Percentiles rank a stretch among this genome's conserved stretches.
Evolutionary conservation across 441 rosid species (phyloP).

Genomic region (Corymbia citriodora): DNA sequence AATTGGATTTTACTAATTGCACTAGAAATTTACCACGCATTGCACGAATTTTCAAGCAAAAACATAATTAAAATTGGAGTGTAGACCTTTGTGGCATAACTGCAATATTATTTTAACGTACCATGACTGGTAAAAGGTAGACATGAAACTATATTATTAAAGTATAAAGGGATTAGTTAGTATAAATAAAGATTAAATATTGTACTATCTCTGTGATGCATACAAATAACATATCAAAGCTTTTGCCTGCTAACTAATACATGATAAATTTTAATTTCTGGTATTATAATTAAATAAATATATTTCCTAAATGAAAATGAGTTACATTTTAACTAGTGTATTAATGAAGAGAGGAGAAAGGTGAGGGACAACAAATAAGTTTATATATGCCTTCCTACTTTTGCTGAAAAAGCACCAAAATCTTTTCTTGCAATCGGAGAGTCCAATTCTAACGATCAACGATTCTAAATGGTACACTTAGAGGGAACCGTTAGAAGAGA

Average conservation of each 20-base stretch:
- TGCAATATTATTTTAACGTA: not conserved
- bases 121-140: not conserved
- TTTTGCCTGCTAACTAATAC: not conserved
- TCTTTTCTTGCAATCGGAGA: not conserved
- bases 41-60: not conserved
- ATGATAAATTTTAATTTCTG: not conserved
- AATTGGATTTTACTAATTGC: not conserved
- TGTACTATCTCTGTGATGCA: not conserved
- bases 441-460: not conserved
- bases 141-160: not conserved
- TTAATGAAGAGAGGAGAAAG: not conserved
- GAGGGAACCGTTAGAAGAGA: not conserved
- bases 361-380: not conserved
- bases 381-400: not conserved
- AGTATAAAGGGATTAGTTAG: not conserved
- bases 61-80: not conserved
- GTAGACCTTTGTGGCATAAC: not conserved
- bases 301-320: not conserved
- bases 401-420: not conserved
- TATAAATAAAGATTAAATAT: not conserved
- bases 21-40: not conserved
- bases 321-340: not conserved
- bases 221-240: not conserved
- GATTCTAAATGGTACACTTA: not conserved
- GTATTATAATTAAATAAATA: not conserved